These are phyloP conservation scores for Suhomyces prunicola DNA, from an alignment of 805 yeast species.

Conservation along the genomic window DNA sequence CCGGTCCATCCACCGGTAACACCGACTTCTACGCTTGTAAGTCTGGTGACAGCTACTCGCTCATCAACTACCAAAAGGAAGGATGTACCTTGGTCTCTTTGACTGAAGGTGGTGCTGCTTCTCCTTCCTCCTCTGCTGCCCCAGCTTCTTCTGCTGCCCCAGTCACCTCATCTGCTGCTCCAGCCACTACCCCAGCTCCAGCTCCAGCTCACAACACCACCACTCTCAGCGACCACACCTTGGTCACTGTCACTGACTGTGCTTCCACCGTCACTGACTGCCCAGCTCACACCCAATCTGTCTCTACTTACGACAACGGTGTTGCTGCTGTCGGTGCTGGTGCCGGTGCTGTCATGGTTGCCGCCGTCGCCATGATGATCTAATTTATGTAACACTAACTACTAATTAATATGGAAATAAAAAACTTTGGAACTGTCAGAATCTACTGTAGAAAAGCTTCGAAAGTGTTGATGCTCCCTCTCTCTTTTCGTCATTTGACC, in stretches of 20 bases:
- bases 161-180: constrained; percentile 10
- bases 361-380: constrained; percentile 13
- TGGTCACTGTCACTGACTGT: constrained; percentile 26
- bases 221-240: constrained; percentile 22
- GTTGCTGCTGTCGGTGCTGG: constrained; percentile 14
- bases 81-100: constrained; percentile 21
- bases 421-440: not conserved
- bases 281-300: constrained; percentile 24
- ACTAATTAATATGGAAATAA: not conserved
- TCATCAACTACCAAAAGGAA: constrained; percentile 9
- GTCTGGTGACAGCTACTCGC: constrained; percentile 13
- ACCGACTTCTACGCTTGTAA: constrained; percentile 26
- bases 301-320: constrained; percentile 20
- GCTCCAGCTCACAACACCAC: constrained; percentile 13
- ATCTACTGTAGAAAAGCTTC: not conserved
- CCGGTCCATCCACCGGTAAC: constrained; percentile 12
- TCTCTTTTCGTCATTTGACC: not conserved
- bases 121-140: constrained; percentile 19
- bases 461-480: not conserved
- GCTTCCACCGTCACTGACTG: constrained; percentile 20
- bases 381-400: constrained; percentile 2
- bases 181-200: constrained; percentile 19
- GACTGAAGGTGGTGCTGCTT: constrained; percentile 18
- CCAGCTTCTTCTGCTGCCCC: constrained; percentile 4
- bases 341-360: constrained; percentile 13